Evolutionary conservation across 768 basidiomycete species (phyloP).

Genomic region (Coprinopsis sp.): DNA sequence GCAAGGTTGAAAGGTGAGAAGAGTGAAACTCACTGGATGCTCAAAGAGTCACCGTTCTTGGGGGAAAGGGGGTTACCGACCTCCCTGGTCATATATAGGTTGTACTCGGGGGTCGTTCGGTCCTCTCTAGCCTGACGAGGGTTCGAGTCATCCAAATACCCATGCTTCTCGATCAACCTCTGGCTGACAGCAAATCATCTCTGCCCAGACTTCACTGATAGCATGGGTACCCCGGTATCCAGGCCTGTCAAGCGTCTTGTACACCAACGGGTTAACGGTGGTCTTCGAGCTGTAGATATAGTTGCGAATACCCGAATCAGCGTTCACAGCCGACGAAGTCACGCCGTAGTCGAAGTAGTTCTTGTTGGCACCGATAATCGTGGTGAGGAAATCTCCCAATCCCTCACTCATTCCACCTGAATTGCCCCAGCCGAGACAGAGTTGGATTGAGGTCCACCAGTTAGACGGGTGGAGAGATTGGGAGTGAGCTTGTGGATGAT

Average conservation of each 20-base stretch:
- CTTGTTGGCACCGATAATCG: constrained; percentile 73
- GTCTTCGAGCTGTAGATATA: constrained; percentile 66
- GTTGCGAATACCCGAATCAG: constrained; percentile 73
- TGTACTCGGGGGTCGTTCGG: constrained; percentile 59
- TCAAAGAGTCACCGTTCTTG: constrained; percentile 86
- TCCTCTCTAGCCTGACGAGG: constrained; percentile 66
- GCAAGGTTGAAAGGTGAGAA: not conserved
- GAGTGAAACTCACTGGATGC: constrained; percentile 52
- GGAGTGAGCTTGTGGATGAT: constrained; percentile 89
- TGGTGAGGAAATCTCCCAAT: constrained; percentile 93
- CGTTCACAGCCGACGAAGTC: constrained; percentile 95
- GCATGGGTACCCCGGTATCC: constrained; percentile 93
- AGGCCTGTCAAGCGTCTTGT: constrained; percentile 91
- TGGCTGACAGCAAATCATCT: constrained; percentile 81
- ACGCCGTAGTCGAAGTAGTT: constrained; percentile 78
- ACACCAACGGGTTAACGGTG: constrained; percentile 81
- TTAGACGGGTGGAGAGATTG: constrained; percentile 89
- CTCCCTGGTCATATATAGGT: constrained; percentile 63
- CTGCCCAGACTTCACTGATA: constrained; percentile 94
- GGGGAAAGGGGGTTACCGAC: constrained; percentile 66
- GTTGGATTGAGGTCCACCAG: constrained; percentile 92
- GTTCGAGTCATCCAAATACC: constrained; percentile 73
- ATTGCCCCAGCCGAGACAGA: constrained; percentile 95
- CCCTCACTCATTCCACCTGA: constrained; percentile 97
- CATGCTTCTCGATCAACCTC: constrained; percentile 74